Evolutionary conservation across 257 asterid genomes (phyloP), one percentile per base, ranked within the genome.

Genomic region (Solanum verrucosum): DNA sequence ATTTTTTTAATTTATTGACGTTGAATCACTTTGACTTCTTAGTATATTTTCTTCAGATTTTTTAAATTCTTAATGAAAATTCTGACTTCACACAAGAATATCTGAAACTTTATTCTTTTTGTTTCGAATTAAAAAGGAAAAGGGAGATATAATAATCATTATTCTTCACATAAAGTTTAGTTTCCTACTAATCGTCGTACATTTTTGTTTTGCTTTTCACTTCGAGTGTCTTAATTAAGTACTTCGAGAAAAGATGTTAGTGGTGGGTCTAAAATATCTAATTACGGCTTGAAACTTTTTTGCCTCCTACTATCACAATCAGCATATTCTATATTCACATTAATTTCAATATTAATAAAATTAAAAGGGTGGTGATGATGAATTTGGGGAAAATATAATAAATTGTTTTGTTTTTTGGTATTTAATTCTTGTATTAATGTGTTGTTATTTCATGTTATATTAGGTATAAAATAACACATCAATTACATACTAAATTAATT

Each of bases 11-110:
- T 52, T 16, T 56, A 16, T 56, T 18, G 10, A 52, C 1, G 63
- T 52, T 52, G 1, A 52, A 18, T 52, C 6, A 52, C 16, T 52
- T 18, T 52, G 9, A 52, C 23, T 52, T 52, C 9, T 52, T 16
- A 5, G 0, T 16, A 2, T 16, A 52, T 18, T 52, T 56, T 60
- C 2, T 63, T 68, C 2, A 6, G 3, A 0, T 68, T 68, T 27
- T 27, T 2, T 1, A 68, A 1, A 2, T 1, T 1, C 7, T 29
- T 3, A 29, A 6, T 27, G 0, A 65, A 65, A 70, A 29, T 70
- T 29, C 3, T 1, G 3, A 14, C 1, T 29, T 4, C 12, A 1
- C 5, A 5, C 0, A 0, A 13, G 3, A 13, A n/a, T 31, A 40
- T 78, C 1, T 25, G 2, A 42, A 42, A n/a, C 60, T 23, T 25